Conservation (phyloP, 106 monocot genomes). For the Dioscorea alata region DNA sequence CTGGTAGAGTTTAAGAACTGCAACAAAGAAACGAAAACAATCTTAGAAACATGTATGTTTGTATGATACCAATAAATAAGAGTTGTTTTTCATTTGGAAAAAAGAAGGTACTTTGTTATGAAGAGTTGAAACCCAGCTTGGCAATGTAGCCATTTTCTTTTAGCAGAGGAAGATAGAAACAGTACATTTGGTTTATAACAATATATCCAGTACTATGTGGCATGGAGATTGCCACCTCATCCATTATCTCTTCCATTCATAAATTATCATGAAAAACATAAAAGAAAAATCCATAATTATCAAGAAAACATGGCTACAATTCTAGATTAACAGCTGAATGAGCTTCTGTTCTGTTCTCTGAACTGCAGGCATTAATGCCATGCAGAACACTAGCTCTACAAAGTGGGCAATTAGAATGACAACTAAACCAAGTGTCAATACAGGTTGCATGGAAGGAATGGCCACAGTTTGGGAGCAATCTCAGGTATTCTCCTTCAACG, state of each 20-base stretch:
- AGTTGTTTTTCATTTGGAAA: neutral
- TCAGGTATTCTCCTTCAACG: conserved; percentile 4
- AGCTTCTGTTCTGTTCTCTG: too few relatives aligned
- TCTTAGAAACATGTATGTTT: neutral
- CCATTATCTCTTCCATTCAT: too few relatives aligned
- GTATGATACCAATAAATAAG: neutral
- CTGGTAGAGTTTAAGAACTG: neutral
- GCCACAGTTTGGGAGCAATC: conserved; percentile 9
- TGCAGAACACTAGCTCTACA: conserved; percentile 9
- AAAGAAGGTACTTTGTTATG: neutral
- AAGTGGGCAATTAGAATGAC: conserved; percentile 14
- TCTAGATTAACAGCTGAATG: too few relatives aligned
- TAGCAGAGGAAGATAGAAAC: too few relatives aligned
- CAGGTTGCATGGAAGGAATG: conserved; percentile 11
- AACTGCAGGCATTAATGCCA: neutral
- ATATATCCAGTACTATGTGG: too few relatives aligned
- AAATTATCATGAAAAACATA: too few relatives aligned
- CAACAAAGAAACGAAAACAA: neutral
- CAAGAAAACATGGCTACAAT: too few relatives aligned
- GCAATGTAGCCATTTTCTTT: neutral
- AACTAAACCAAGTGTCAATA: conserved; percentile 9
- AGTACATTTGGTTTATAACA: too few relatives aligned
- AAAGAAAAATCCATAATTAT: too few relatives aligned
- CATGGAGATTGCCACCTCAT: too few relatives aligned
- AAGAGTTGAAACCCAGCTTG: conserved; percentile 7